Percentiles rank a stretch among this genome's conserved stretches.
Conservation (phyloP, 2,329 filamentous ascomycete species). For the Epichloe glyceriae region DNA sequence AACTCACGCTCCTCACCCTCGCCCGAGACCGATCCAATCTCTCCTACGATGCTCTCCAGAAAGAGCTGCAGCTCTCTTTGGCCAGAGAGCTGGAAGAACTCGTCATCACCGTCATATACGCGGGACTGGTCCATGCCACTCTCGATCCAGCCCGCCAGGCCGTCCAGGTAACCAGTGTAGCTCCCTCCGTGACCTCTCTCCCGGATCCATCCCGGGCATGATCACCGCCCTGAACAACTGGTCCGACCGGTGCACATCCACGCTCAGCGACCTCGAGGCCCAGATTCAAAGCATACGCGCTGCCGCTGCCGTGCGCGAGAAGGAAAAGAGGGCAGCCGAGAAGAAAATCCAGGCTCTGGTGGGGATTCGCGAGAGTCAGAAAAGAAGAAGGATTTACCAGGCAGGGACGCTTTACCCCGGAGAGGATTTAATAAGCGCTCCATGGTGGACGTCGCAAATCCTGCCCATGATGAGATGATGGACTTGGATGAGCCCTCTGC, state of each 20-base stretch:
- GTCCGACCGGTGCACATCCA: constrained; percentile 63
- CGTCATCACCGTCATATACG: constrained; percentile 78
- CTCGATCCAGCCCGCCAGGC: constrained; percentile 66
- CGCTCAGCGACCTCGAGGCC: constrained; percentile 60
- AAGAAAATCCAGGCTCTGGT: constrained; percentile 36
- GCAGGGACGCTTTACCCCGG: constrained; percentile 14
- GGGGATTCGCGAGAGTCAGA: constrained; percentile 30
- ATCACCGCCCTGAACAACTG: constrained; percentile 57
- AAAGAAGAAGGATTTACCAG: constrained; percentile 16
- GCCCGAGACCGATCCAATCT: constrained; percentile 55
- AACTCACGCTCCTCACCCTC: constrained; percentile 77
- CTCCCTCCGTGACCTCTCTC: constrained; percentile 74
- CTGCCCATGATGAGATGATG: constrained; percentile 36
- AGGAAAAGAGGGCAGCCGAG: constrained; percentile 34
- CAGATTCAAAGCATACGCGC: constrained; percentile 57
- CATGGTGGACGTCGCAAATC: constrained; percentile 30
- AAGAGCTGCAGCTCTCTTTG: constrained; percentile 52
- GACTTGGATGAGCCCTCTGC: constrained; percentile 41
- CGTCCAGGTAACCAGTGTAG: constrained; percentile 67
- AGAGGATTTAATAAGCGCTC: constrained; percentile 19
- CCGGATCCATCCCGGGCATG: constrained; percentile 57
- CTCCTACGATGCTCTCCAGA: constrained; percentile 57
- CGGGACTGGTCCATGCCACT: constrained; percentile 66
- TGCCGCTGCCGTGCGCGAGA: constrained; percentile 40
- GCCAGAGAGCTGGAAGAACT: constrained; percentile 68